phyloP scores from a whole-genome alignment of 1,284 basidiomycete genomes.

The Wallemia hederae region DNA sequence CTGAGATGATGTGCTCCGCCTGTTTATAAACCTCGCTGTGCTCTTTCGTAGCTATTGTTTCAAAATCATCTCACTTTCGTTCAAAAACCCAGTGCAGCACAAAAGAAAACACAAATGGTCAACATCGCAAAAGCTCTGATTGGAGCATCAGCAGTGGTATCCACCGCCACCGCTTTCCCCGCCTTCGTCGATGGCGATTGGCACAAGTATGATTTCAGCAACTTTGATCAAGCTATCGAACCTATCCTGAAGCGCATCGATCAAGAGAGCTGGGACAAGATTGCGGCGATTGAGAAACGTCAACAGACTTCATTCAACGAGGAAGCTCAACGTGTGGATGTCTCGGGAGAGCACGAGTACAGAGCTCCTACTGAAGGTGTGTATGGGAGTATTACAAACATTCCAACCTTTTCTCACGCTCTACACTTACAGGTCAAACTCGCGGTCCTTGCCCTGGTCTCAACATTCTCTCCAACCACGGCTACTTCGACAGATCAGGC shows the following conservation, averaged over 20 bases:
- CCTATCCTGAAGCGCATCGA: constrained; percentile 2
- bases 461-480: constrained; percentile 3
- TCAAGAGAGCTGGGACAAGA: not conserved
- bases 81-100: not conserved
- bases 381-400: not conserved
- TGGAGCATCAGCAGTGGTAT: not conserved
- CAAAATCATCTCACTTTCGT: not conserved
- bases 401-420: not conserved
- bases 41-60: not conserved
- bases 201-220: not conserved
- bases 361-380: not conserved
- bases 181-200: not conserved
- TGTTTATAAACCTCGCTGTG: not conserved
- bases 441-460: constrained; percentile 3
- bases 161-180: not conserved
- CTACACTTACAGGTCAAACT: not conserved
- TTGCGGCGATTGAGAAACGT: not conserved
- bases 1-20: not conserved
- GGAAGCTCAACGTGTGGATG: constrained; percentile 2
- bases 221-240: constrained; percentile 1
- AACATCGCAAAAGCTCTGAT: not conserved
- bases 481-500: constrained; percentile 3
- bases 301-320: not conserved
- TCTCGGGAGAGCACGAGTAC: constrained; percentile 1
- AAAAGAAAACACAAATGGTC: no score